Base-by-base conservation (phyloP, 108 stramenopile species). In the Nitzschia putrida region DNA sequence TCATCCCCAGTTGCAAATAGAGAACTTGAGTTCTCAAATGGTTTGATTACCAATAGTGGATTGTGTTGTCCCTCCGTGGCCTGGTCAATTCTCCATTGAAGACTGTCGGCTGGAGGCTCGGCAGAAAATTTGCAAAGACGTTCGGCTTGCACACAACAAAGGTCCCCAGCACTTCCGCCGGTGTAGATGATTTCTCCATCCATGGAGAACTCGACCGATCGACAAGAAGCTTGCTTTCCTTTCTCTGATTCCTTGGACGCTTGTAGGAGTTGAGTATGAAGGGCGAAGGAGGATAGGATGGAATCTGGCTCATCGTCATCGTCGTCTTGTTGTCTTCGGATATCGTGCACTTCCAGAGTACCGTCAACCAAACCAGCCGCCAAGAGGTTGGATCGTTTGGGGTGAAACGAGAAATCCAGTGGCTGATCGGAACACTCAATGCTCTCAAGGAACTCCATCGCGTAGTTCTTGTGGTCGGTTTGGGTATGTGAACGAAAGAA, bases 1-100 rank as follows among this genome's bases (percentile, higher is more conserved):
- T 96, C 95, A 80, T 96, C 92, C 7, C 95, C 92, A 8, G 90
- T 81, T 3, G 78, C 91, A 41, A 96, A 52, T n/a, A 88, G 56
- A 21, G 71, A 61, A 25, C 39, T 16, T 72, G 85, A 45, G 68
- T 65, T 38, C 64, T 74, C 85, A 50, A 94, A 76, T 34, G 90
- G 88, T 57, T 79, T 73, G 25, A 94, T 34, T 16, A 71, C 72
- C 26, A 80, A 74, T 26, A 94, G 41, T 12, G 76, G 72, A 42
- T 71, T 77, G 53, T 57, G 22, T 40, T 40, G 77, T 22, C 84
- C 87, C 24, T 80, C 52, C 26, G 90, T 82, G 12, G 85, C 86
- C 39, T 80, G 53, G 54, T 82, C 75, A 24, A 89, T 74, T 25
- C 75, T 72, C 89, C 92, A 93, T 11, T 79, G 63, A 42, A 85